phyloP scores from a whole-genome alignment of 2,329 filamentous ascomycete species.

The Aspergillus ibericus region DNA sequence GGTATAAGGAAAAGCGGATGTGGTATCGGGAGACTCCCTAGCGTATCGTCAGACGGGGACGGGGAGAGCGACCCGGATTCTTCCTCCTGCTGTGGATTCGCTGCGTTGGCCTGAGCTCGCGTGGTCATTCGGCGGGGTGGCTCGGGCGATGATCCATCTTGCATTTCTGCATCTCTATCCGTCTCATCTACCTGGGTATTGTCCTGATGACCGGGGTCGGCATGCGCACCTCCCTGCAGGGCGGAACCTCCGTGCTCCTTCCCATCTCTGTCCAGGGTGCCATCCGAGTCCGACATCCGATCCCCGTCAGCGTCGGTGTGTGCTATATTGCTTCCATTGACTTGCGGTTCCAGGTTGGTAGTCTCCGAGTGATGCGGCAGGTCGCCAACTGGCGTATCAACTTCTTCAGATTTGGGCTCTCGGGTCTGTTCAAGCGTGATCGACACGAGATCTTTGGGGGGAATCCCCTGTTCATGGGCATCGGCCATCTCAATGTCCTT shows the following conservation, averaged over 20 bases:
- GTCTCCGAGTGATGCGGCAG: conserved; percentile 34
- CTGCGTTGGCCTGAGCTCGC: conserved; percentile 43
- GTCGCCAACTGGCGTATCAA: conserved; percentile 34
- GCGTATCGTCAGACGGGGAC: conserved; percentile 30
- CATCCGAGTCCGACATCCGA: conserved; percentile 9
- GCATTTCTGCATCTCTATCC: conserved; percentile 34
- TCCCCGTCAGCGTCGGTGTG: conserved; percentile 7
- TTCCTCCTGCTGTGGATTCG: conserved; percentile 29
- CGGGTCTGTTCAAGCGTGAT: conserved; percentile 19
- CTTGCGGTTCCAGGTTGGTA: conserved; percentile 13
- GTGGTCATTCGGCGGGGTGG: conserved; percentile 50
- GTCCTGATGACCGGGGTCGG: background rate
- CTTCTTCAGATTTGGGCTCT: conserved; percentile 38
- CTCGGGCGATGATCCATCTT: conserved; percentile 38
- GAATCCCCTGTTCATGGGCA: conserved; percentile 15
- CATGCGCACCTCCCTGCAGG: background rate
- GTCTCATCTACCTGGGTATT: conserved; percentile 24
- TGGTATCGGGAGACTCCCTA: conserved; percentile 41
- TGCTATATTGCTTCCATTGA: conserved; percentile 13
- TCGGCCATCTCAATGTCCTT: conserved; percentile 39
- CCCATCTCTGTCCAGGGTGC: conserved; percentile 11
- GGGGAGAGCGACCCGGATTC: conserved; percentile 24
- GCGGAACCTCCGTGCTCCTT: conserved; percentile 10
- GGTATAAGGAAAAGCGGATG: conserved; percentile 61
- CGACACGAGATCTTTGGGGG: conserved; percentile 4